A percentile compares a stretch with the other conserved stretches of the same genome.
These are phyloP conservation scores for Tolypocladium cylindrosporum DNA, from an alignment of 2,329 filamentous ascomycete genomes.

Conservation along the genomic window DNA sequence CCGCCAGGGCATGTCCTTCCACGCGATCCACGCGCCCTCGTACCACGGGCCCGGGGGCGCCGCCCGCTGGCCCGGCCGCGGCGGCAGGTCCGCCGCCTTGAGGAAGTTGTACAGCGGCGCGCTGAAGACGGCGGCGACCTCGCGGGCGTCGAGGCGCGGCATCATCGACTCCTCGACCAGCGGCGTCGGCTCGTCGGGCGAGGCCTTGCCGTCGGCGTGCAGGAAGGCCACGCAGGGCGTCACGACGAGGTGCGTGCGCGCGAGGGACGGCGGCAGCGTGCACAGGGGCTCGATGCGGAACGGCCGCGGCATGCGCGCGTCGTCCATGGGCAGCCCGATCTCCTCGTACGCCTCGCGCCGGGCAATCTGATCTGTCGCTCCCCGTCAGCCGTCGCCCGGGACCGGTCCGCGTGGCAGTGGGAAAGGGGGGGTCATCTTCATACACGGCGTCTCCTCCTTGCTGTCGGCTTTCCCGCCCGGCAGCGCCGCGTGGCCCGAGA, in stretches of 20 bases:
- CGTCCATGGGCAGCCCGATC: conserved; percentile 73
- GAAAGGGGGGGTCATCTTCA: conserved; percentile 8
- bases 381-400: background rate
- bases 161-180: conserved; percentile 62
- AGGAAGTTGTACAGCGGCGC: conserved; percentile 83
- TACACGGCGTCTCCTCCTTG: conserved; percentile 50
- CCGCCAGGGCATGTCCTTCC: conserved; percentile 68
- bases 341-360: conserved; percentile 87
- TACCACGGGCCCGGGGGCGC: conserved; percentile 64
- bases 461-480: conserved; percentile 66
- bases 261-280: conserved; percentile 66
- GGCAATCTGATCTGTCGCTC: conserved; percentile 59
- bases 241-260: conserved; percentile 63
- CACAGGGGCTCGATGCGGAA: conserved; percentile 85
- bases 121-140: conserved; percentile 90
- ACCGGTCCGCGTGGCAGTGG: too few relatives aligned
- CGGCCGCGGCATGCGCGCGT: conserved; percentile 58
- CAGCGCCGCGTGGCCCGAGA: conserved; percentile 80
- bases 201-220: conserved; percentile 43
- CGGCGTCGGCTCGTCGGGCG: conserved; percentile 17
- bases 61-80: conserved; percentile 18
- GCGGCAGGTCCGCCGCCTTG: conserved; percentile 44
- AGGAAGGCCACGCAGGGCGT: conserved; percentile 72
- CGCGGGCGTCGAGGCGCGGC: conserved; percentile 74
- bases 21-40: conserved; percentile 69